phyloP scores from a whole-genome alignment of 2,329 filamentous ascomycete genomes.

The Thelonectria rubi region DNA sequence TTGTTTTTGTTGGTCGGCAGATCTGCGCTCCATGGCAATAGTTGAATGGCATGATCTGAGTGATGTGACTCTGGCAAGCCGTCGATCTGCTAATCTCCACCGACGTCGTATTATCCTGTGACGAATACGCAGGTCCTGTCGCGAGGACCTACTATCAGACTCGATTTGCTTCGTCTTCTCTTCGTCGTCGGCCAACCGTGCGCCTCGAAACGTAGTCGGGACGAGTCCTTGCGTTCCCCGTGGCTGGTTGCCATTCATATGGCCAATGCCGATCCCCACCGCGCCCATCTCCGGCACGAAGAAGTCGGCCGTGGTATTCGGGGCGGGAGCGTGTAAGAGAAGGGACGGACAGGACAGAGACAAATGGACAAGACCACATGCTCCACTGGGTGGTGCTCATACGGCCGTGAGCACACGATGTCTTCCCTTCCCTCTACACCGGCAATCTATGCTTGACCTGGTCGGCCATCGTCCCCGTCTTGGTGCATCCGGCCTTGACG shows the following conservation, averaged over 20 bases:
- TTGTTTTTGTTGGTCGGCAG: conserved; percentile 7
- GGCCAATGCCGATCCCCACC: conserved; percentile 7
- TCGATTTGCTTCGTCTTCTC: neutral
- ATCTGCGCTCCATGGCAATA: conserved; percentile 8
- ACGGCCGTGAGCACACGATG: neutral
- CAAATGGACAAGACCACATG: too few relatives aligned
- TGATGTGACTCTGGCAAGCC: conserved; percentile 8
- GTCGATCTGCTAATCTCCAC: conserved; percentile 17
- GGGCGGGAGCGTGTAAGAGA: conserved; percentile 1
- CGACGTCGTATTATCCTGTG: neutral
- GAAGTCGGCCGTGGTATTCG: conserved; percentile 4
- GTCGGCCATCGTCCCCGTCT: neutral
- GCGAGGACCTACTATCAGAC: neutral
- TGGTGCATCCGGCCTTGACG: neutral
- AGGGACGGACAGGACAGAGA: too few relatives aligned
- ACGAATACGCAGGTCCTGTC: neutral
- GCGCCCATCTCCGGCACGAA: conserved; percentile 18
- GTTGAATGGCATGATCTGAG: conserved; percentile 16
- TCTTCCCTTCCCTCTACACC: neutral
- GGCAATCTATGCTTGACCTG: neutral
- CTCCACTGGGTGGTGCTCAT: neutral
- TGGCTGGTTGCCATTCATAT: conserved; percentile 8
- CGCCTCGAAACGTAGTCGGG: conserved; percentile 5
- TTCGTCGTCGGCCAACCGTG: conserved; percentile 4
- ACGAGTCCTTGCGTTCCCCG: conserved; percentile 17